Conservation (phyloP, 495 filamentous ascomycete species). For the Parmelia sp. region DNA sequence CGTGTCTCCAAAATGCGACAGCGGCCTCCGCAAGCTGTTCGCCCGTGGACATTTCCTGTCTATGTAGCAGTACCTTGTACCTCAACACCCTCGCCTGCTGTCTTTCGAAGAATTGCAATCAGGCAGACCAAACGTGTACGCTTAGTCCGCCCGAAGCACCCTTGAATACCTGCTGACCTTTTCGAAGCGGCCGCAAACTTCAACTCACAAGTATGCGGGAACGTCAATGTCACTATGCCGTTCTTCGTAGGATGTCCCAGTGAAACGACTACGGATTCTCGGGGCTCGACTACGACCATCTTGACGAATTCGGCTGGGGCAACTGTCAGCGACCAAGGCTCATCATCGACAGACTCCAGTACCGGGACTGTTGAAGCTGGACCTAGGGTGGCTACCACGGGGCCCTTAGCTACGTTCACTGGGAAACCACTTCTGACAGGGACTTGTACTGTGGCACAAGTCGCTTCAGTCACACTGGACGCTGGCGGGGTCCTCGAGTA, state of each 20-base stretch:
- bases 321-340: not conserved
- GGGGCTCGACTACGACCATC: not conserved
- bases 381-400: constrained; percentile 19
- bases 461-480: constrained; percentile 20
- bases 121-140: constrained; percentile 25
- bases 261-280: not conserved
- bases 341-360: not conserved
- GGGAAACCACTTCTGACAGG: constrained; percentile 24
- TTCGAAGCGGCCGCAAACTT: constrained; percentile 22
- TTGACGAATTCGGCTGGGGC: not conserved
- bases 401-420: constrained; percentile 23
- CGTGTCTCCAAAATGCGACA: constrained; percentile 16
- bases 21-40: constrained; percentile 14
- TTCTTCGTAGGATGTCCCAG: constrained; percentile 23
- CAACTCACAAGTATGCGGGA: constrained; percentile 21
- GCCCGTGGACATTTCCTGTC: constrained; percentile 24
- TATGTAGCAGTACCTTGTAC: constrained; percentile 25
- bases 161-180: constrained; percentile 9
- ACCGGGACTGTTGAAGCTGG: constrained; percentile 15
- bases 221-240: constrained; percentile 26
- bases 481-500: constrained; percentile 24
- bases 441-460: constrained; percentile 24
- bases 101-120: constrained; percentile 21
- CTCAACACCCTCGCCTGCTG: constrained; percentile 25
- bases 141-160: not conserved